Evolutionary conservation across 208 protist species (phyloP).

Genomic region (Trypanosoma vivax): DNA sequence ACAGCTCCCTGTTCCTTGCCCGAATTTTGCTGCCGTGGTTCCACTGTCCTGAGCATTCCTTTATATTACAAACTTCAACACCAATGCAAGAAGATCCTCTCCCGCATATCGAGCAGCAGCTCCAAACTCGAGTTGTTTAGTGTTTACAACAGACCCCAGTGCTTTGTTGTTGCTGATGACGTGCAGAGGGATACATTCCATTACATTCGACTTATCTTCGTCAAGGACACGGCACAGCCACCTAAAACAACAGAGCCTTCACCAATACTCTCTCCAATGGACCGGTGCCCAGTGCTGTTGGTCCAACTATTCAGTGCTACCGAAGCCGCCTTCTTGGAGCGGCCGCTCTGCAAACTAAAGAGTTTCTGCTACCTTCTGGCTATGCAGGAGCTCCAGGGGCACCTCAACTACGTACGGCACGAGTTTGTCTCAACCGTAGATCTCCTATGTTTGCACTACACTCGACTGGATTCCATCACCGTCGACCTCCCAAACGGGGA

Average conservation of each 20-base stretch:
- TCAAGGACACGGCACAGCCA: conserved; percentile 55
- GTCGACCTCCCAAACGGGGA: conserved; percentile 32
- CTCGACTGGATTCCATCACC: conserved; percentile 38
- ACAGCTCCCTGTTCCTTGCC: conserved; percentile 1
- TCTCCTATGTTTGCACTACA: conserved; percentile 77
- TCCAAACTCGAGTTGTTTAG: conserved; percentile 73
- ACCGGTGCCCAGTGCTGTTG: conserved; percentile 64
- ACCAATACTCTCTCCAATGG: conserved; percentile 35
- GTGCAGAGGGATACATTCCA: conserved; percentile 75
- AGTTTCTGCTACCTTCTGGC: conserved; percentile 84
- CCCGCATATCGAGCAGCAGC: conserved; percentile 60
- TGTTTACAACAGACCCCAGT: conserved; percentile 83
- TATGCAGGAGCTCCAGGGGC: conserved; percentile 79
- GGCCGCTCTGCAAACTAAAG: conserved; percentile 68
- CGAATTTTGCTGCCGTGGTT: conserved; percentile 52
- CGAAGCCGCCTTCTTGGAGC: conserved; percentile 42
- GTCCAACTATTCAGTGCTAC: conserved; percentile 83
- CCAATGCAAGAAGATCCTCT: conserved; percentile 74
- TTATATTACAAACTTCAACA: conserved; percentile 90
- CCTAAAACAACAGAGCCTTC: conserved; percentile 38
- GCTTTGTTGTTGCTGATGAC: conserved; percentile 83
- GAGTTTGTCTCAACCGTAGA: conserved; percentile 80
- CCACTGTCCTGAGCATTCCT: conserved; percentile 64
- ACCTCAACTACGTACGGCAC: conserved; percentile 84
- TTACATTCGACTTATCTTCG: conserved; percentile 82